A percentile compares a stretch with the other conserved stretches of the same genome.
phyloP scores from a whole-genome alignment of 2,329 filamentous ascomycete species.

The Acrocalymma vagum region DNA sequence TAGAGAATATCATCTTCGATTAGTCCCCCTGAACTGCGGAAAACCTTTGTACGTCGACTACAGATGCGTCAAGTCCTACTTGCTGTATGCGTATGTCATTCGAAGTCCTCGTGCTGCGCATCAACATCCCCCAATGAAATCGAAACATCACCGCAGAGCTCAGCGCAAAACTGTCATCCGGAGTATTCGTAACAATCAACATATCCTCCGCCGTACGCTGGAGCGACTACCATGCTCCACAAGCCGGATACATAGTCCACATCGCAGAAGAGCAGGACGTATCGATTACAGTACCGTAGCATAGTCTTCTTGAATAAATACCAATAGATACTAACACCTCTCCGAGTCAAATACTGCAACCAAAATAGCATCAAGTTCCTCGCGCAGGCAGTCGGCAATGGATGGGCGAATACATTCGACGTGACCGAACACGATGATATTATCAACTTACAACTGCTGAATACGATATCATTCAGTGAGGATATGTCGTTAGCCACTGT shows the following conservation, averaged over 20 bases:
- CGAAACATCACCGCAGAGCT: no score
- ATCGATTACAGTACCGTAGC: constrained; percentile 16
- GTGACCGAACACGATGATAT: constrained; percentile 18
- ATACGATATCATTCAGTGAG: constrained; percentile 20
- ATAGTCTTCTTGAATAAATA: no score
- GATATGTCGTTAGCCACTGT: constrained; percentile 24
- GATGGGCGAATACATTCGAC: constrained; percentile 24
- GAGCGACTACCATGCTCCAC: constrained; percentile 17
- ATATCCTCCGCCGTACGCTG: constrained; percentile 14
- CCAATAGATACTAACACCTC: not conserved
- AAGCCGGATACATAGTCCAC: constrained; percentile 15
- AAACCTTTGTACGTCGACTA: no score
- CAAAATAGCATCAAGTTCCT: constrained; percentile 17
- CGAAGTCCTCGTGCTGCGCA: no score
- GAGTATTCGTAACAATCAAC: constrained; percentile 2
- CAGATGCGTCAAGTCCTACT: no score
- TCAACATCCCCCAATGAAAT: no score
- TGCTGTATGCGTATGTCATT: no score
- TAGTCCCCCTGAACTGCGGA: no score
- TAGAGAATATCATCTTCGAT: no score
- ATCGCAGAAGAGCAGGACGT: constrained; percentile 21
- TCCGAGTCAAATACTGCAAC: constrained; percentile 16
- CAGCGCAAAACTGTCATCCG: constrained; percentile 1
- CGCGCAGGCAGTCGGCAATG: constrained; percentile 27
- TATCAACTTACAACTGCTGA: constrained; percentile 28